Evolutionary conservation across 2,329 filamentous ascomycete species (phyloP).

Genomic region (Chaetomium globosum): DNA sequence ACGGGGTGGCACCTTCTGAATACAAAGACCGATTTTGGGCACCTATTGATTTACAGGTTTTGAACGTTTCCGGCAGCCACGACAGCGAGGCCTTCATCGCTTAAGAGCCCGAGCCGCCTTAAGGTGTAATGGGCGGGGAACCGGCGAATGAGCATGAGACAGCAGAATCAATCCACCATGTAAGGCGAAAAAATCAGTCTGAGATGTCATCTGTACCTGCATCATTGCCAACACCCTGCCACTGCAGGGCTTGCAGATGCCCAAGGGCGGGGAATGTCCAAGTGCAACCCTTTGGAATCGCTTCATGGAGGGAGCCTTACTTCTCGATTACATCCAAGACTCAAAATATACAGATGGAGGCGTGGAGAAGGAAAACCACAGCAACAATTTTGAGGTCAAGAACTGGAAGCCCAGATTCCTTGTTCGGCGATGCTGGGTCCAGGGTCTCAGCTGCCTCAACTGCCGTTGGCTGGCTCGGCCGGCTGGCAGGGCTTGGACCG

Average conservation of each 20-base stretch:
- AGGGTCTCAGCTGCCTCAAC: not conserved
- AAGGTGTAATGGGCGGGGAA: not conserved
- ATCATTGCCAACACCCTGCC: constrained; percentile 2
- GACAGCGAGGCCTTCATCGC: constrained; percentile 4
- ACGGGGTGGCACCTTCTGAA: constrained; percentile 20
- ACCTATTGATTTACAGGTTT: not conserved
- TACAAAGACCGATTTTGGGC: constrained; percentile 17
- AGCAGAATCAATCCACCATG: constrained; percentile 1
- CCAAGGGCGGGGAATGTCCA: not conserved
- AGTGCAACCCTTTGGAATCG: not conserved
- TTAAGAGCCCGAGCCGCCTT: not conserved
- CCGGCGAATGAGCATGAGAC: constrained; percentile 9
- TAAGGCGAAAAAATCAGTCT: not conserved
- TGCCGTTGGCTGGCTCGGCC: no score
- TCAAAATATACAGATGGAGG: not conserved
- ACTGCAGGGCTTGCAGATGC: constrained; percentile 4
- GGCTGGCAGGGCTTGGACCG: constrained; percentile 15
- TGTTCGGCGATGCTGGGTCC: not conserved
- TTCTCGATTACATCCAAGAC: not conserved
- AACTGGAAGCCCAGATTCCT: not conserved
- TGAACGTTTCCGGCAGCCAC: constrained; percentile 27
- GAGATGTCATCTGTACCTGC: constrained; percentile 1
- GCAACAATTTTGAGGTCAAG: not conserved
- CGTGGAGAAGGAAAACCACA: not conserved
- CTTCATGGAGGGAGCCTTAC: not conserved